Conservation (phyloP, 257 asterid genomes). For the Plectranthus barbatus region DNA sequence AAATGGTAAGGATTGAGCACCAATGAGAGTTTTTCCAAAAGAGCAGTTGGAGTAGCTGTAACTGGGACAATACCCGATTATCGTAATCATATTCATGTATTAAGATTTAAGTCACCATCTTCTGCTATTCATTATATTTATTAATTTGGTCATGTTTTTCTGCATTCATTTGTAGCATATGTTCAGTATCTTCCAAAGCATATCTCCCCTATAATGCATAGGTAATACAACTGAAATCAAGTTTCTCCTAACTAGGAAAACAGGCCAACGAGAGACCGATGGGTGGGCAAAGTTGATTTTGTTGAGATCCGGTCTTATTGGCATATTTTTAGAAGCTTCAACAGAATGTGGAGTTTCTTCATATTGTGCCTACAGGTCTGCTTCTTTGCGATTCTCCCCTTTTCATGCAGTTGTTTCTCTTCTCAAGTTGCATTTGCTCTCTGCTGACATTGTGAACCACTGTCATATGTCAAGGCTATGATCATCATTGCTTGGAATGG, state of each 20-base stretch:
- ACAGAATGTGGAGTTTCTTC: slow-evolving; percentile 99
- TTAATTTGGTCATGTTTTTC: neutral
- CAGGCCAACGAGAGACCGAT: slow-evolving; percentile 57
- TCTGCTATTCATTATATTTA: neutral
- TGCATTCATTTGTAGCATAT: neutral
- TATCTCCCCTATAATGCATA: no score
- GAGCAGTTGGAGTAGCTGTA: neutral
- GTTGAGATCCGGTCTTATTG: slow-evolving; percentile 96
- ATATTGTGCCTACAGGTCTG: slow-evolving; percentile 91
- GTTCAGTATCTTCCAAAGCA: slow-evolving; percentile 5
- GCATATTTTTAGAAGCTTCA: slow-evolving; percentile 94
- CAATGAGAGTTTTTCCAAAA: no score
- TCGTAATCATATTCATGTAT: neutral
- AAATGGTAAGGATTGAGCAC: no score
- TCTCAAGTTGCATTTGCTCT: neutral
- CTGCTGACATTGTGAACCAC: slow-evolving; percentile 19
- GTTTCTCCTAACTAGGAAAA: slow-evolving; percentile 35
- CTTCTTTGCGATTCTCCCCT: slow-evolving; percentile 7
- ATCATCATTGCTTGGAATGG: slow-evolving; percentile 96
- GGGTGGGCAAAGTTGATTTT: slow-evolving; percentile 98
- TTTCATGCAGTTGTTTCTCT: slow-evolving; percentile 4
- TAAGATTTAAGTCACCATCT: neutral
- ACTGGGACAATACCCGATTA: no score
- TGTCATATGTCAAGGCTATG: slow-evolving; percentile 65
- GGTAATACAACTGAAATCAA: slow-evolving; percentile 10